A percentile compares a stretch with the other conserved stretches of the same genome.
phyloP scores from a whole-genome alignment of 2,329 filamentous ascomycete species.

The Epichloe scottii region DNA sequence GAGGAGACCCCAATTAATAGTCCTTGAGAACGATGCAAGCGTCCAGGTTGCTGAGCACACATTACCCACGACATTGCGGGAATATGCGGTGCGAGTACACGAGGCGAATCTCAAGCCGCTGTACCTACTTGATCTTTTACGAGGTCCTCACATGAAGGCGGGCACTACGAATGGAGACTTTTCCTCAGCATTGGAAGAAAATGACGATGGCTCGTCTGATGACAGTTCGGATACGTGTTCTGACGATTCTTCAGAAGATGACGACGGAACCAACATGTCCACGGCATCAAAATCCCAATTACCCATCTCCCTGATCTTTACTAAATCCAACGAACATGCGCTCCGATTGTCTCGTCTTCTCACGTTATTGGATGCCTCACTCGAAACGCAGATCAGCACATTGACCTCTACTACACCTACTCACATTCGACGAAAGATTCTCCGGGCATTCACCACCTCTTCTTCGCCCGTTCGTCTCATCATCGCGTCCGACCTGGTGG shows the following conservation, averaged over 20 bases:
- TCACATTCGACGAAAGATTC: conserved; percentile 52
- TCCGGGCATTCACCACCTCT: conserved; percentile 53
- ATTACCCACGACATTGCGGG: conserved; percentile 50
- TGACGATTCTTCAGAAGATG: conserved; percentile 6
- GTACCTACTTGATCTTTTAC: conserved; percentile 68
- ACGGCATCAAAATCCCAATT: conserved; percentile 10
- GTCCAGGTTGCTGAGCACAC: conserved; percentile 32
- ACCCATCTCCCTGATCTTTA: conserved; percentile 63
- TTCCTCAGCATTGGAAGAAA: background rate
- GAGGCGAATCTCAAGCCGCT: conserved; percentile 66
- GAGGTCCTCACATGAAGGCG: conserved; percentile 35
- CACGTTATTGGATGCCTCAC: conserved; percentile 47
- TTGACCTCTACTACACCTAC: conserved; percentile 71
- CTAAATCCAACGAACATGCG: conserved; percentile 78
- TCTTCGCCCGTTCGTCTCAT: conserved; percentile 61
- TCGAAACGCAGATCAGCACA: conserved; percentile 48
- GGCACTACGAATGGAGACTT: conserved; percentile 6
- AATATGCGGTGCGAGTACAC: conserved; percentile 55
- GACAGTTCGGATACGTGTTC: conserved; percentile 7
- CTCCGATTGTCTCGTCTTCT: conserved; percentile 77
- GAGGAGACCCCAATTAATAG: conserved; percentile 59
- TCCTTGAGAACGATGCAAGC: conserved; percentile 51
- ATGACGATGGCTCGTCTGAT: background rate
- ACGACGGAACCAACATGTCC: too few relatives aligned
- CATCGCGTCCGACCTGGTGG: conserved; percentile 85